Evolutionary conservation across 2,329 filamentous ascomycete genomes (phyloP).

Genomic region (Talaromyces marneffei): DNA sequence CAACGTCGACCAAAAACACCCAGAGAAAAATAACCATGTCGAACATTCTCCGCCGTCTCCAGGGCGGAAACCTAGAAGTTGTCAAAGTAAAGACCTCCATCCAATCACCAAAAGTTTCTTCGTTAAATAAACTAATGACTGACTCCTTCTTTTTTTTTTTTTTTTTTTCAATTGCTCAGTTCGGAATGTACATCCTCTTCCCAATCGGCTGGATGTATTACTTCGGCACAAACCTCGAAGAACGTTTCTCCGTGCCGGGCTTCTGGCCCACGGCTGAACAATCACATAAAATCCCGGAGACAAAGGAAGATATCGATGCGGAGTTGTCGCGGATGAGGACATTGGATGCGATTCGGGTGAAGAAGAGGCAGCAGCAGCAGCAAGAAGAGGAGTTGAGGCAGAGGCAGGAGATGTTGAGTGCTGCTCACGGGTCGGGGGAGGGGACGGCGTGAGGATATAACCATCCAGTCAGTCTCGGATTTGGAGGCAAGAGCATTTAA

Average conservation of each 20-base stretch:
- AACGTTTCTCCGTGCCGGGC: constrained; percentile 76
- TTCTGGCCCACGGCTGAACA: constrained; percentile 78
- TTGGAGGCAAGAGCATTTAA: neutral
- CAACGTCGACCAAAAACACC: too few species aligned
- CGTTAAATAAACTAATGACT: neutral
- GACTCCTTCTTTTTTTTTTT: too few species aligned
- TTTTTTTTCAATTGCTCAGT: constrained; percentile 54
- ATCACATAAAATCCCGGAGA: constrained; percentile 49
- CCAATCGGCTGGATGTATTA: constrained; percentile 99
- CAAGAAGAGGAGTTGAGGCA: constrained; percentile 16
- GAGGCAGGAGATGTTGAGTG: neutral
- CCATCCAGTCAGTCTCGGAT: too few species aligned
- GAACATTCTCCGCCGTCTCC: constrained; percentile 52
- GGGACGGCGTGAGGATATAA: neutral
- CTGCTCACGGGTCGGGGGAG: neutral
- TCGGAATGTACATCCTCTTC: constrained; percentile 98
- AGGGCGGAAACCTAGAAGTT: constrained; percentile 83
- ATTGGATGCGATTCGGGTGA: constrained; percentile 47
- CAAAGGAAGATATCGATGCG: constrained; percentile 59
- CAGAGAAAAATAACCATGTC: constrained; percentile 26
- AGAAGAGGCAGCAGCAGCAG: constrained; percentile 37
- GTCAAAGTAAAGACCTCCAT: constrained; percentile 70
- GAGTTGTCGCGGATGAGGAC: constrained; percentile 65
- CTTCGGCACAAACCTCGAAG: constrained; percentile 96
- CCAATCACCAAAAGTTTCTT: too few species aligned